Conservation (phyloP, 768 basidiomycete species). For the Rhodotorula diobovata region DNA sequence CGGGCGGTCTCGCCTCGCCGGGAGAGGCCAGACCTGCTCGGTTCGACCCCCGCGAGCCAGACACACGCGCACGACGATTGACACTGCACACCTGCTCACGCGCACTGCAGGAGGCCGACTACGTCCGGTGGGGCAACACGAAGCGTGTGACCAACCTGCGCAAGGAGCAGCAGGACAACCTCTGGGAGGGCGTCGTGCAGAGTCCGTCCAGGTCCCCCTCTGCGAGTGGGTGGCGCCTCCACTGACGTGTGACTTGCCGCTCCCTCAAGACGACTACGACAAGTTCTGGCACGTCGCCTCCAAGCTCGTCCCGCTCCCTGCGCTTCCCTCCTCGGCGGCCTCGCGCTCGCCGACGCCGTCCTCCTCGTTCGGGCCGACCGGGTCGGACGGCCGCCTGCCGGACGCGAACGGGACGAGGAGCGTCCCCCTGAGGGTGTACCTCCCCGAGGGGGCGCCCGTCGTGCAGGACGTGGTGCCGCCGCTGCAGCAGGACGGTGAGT, state of each 20-base stretch:
- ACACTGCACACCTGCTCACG: constrained; percentile 55
- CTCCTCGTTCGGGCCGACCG: neutral
- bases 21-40: too few relatives aligned
- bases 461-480: constrained; percentile 86
- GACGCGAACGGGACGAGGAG: constrained; percentile 79
- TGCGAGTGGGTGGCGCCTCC: too few relatives aligned
- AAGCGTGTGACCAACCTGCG: constrained; percentile 85
- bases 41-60: too few relatives aligned
- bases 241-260: neutral
- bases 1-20: neutral
- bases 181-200: constrained; percentile 94
- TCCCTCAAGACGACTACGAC: constrained; percentile 78
- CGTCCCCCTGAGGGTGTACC: constrained; percentile 80
- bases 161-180: constrained; percentile 86
- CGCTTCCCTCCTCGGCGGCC: constrained; percentile 61
- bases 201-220: constrained; percentile 58
- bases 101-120: constrained; percentile 92
- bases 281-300: constrained; percentile 88
- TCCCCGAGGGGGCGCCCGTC: constrained; percentile 78
- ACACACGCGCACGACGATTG: neutral
- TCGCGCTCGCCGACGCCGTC: constrained; percentile 45
- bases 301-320: constrained; percentile 81
- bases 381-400: constrained; percentile 58
- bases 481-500: constrained; percentile 67
- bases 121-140: constrained; percentile 92